Evolutionary conservation across 345 rosid genomes (phyloP).

Genomic region (Raphanus sativus): DNA sequence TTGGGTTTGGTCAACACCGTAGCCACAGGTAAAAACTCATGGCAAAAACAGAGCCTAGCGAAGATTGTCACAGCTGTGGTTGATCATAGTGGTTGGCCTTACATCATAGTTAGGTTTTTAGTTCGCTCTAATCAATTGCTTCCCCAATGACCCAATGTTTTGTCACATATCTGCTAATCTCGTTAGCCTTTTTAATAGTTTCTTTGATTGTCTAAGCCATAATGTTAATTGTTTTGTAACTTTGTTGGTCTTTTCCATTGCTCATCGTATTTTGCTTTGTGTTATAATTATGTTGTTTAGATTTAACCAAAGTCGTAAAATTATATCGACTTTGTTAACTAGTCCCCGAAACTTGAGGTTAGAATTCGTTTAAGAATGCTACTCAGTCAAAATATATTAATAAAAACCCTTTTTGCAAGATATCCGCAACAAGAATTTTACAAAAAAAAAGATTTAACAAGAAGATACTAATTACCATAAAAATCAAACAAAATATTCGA

Average conservation of each 20-base stretch:
- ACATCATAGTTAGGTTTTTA: background rate
- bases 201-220: too few relatives aligned
- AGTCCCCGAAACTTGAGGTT: slow-evolving; percentile 30
- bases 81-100: background rate
- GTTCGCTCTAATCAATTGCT: background rate
- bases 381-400: slow-evolving; percentile 19
- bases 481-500: background rate
- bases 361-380: background rate
- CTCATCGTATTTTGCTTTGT: background rate
- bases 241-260: background rate
- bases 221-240: background rate
- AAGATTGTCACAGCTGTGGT: background rate
- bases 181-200: background rate
- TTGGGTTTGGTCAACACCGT: background rate
- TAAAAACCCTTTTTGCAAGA: slow-evolving; percentile 1
- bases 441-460: background rate
- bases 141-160: background rate
- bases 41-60: background rate
- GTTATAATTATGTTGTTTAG: background rate
- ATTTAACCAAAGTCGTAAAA: background rate
- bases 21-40: background rate
- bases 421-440: background rate
- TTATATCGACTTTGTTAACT: slow-evolving; percentile 8
- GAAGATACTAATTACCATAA: slow-evolving; percentile 5
- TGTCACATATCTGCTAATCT: background rate